Conservation (phyloP, 257 asterid species). For the Przewalskia tangutica region DNA sequence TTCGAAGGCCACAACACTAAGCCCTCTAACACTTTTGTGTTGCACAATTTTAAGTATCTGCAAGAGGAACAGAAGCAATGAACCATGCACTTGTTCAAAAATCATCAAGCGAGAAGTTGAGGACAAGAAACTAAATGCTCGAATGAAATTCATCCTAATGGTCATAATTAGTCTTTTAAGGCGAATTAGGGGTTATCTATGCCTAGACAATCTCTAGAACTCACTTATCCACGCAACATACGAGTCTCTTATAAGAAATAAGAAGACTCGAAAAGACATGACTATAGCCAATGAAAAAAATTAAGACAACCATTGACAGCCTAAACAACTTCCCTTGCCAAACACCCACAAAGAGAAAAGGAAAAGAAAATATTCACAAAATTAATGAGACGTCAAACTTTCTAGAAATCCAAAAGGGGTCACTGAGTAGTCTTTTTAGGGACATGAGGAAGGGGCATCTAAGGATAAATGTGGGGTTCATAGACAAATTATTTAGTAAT, state of each 20-base stretch:
- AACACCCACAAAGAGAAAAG: not conserved
- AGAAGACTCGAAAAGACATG: not conserved
- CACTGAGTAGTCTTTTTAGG: not conserved
- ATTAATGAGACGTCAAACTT: not conserved
- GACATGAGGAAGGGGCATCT: not conserved
- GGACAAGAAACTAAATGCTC: not conserved
- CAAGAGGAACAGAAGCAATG: slow-evolving; percentile 7
- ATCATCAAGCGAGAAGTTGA: not conserved
- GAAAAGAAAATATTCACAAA: not conserved
- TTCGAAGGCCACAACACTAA: slow-evolving; percentile 77
- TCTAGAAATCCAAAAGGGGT: too few relatives aligned
- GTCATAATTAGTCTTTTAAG: too few relatives aligned
- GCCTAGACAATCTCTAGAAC: not conserved
- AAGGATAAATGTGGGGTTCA: too few relatives aligned
- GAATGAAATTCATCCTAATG: not conserved
- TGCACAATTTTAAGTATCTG: slow-evolving; percentile 82
- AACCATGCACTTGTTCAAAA: not conserved
- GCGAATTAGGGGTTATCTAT: not conserved
- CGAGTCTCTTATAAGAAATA: not conserved
- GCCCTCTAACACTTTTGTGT: slow-evolving; percentile 75
- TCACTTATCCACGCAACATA: not conserved
- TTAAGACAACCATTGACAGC: not conserved
- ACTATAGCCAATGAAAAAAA: not conserved
- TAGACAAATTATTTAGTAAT: not conserved
- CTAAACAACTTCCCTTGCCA: not conserved